Evolutionary conservation across 1,139 yeast species (phyloP), one percentile per base, ranked within the genome.

Genomic region (Pichia sp.): DNA sequence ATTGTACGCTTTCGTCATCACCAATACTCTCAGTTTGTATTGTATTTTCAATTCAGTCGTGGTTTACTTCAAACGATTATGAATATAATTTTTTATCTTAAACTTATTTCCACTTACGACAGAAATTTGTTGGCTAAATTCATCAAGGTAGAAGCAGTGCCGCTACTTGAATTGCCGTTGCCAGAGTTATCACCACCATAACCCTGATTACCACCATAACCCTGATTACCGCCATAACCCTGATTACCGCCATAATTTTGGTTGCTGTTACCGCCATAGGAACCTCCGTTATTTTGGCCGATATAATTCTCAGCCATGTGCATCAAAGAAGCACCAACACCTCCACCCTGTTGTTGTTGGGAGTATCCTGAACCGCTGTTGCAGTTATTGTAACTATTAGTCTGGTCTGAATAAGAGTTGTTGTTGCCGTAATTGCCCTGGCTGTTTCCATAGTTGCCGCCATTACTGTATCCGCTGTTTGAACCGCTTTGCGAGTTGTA

Each of bases 91-190:
- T 36, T 36, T 36, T 36, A 36, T 15, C n/a, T 15, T 13, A 11
- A 36, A 11, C 13, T 2, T 19, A 19, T 19, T 19, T 11, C 15
- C 40, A 11, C n/a, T 13, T 36, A 36, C 40, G 4, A 15, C 15
- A 56, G 41, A 29, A 56, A 56, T 30, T 56, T 54, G 8, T 49
- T 51, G 3, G 58, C 58, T 11, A 56, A 26, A 13, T 56, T 56
- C 47, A 54, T 29, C 23, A 56, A 51, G 10, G 50, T 51, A 5
- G 52, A 34, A 16, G 57, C 49, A 44, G 51, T 45, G 23, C 34
- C 45, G 16, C 44, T 19, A 26, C 46, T 26, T 8, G 29, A 15
- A 16, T 32, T 23, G 15, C 56, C 54, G 15, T 29, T 30, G 23
- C 48, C 40, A 19, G 31, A 15, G 7, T 48, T 52, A n/a, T 48